Evolutionary conservation across 2,329 filamentous ascomycete genomes (phyloP), one percentile per base, ranked within the genome.

Genomic region (Cordyceps fumosorosea): DNA sequence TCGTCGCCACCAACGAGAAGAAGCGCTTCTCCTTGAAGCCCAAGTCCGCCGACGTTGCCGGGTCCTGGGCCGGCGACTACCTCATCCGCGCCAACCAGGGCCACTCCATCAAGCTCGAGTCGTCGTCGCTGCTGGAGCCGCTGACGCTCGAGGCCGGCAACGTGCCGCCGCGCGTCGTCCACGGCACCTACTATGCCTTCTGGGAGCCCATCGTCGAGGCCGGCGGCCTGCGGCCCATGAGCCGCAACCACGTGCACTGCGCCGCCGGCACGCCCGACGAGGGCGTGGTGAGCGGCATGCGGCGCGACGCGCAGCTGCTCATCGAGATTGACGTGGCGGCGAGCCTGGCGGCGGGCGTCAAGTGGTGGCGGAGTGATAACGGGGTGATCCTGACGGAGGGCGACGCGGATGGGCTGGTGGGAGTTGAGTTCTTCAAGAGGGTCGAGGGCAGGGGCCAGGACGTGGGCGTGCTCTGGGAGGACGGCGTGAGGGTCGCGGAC

Each of bases 41-140:
- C 5, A 56, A 61, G 60, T 69, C 60, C 14, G 4, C 54, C 61
- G 10, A n/a, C n/a, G 3, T 12, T n/a, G n/a, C n/a, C 12, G 22
- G 7, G 4, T 7, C 68, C 68, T 71, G 12, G 16, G 34, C 89
- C 56, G 81, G 90, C 0, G 81, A 89, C 73, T 97, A 88, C 78
- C 81, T 96, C 37, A 97, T 99, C 76, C 91, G 95, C 69, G 95
- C 95, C 32, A 96, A 96, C 71, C 95, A 98, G 77, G 95, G 95
- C 60, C 95, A 98, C 78, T 91, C 86, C 69, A 90, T 99, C 71
- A 85, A 86, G 70, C 77, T 87, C 42, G 88, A 90, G 32, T 85
- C 85, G n/a, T 84, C 88, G 53, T 83, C 83, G 0, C 81, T 96
- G 2, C 83, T 96, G 3, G 82, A 80, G 22, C 86, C 88, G 7